phyloP scores from a whole-genome alignment of 2,329 filamentous ascomycete species.

The Ophiostoma australiae region DNA sequence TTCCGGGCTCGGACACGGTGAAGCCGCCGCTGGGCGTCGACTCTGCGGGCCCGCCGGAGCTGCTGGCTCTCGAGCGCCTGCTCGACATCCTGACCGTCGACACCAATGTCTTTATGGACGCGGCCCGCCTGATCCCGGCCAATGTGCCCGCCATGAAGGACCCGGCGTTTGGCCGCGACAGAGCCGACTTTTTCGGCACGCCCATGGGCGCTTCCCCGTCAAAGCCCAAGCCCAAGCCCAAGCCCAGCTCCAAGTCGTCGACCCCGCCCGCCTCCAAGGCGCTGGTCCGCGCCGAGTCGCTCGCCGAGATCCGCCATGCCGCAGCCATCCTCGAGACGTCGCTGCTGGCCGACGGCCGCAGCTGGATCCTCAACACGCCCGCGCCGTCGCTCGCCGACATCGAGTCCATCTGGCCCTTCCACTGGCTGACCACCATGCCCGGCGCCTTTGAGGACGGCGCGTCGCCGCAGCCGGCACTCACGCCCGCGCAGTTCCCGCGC shows the following conservation, averaged over 20 bases:
- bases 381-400: conserved; percentile 60
- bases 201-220: neutral
- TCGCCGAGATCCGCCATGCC: conserved; percentile 49
- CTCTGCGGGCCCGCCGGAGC: conserved; percentile 36
- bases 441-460: conserved; percentile 45
- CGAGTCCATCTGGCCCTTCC: conserved; percentile 62
- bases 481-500: conserved; percentile 49
- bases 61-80: conserved; percentile 48
- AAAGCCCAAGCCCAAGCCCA: neutral
- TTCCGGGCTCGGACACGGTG: conserved; percentile 39
- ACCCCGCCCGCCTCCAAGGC: conserved; percentile 19
- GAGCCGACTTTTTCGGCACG: conserved; percentile 37
- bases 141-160: conserved; percentile 52
- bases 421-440: conserved; percentile 57
- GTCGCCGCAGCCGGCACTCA: conserved; percentile 37
- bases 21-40: conserved; percentile 37
- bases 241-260: neutral
- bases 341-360: conserved; percentile 59
- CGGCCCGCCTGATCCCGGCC: conserved; percentile 53
- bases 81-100: conserved; percentile 54
- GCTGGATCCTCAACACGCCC: conserved; percentile 55
- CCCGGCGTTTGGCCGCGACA: conserved; percentile 56
- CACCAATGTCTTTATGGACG: conserved; percentile 51
- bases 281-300: conserved; percentile 46
- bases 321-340: conserved; percentile 58